A percentile compares a stretch with the other conserved stretches of the same genome.
phyloP scores from a whole-genome alignment of 176 grass and related monocot genomes.

The Miscanthus lutarioriparius region DNA sequence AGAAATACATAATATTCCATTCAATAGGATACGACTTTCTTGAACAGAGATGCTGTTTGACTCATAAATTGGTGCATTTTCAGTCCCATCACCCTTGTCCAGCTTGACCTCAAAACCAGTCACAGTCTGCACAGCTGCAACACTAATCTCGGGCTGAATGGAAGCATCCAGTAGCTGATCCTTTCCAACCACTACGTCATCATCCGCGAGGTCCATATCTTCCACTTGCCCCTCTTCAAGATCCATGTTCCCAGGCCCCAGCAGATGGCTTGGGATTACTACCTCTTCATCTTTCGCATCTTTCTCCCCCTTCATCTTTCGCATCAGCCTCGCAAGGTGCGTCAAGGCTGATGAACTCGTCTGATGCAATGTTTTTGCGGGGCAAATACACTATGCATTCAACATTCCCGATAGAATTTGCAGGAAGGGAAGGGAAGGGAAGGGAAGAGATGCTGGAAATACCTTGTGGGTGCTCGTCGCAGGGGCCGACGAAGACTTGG shows the following conservation, averaged over 20 bases:
- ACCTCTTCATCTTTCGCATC: conserved; percentile 9
- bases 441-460: background rate
- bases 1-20: conserved; percentile 27
- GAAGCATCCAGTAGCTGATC: conserved; percentile 40
- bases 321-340: conserved; percentile 34
- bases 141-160: conserved; percentile 16
- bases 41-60: conserved; percentile 36
- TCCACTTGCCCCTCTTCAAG: conserved; percentile 52
- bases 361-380: conserved; percentile 34
- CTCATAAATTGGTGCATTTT: conserved; percentile 17
- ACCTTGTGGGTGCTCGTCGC: background rate
- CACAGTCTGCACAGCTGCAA: conserved; percentile 23
- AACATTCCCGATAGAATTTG: background rate
- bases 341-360: conserved; percentile 69
- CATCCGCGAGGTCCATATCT: conserved; percentile 88
- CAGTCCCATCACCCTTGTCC: conserved; percentile 7
- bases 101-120: conserved; percentile 21
- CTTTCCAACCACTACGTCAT: conserved; percentile 45
- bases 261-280: background rate
- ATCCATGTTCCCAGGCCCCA: conserved; percentile 44
- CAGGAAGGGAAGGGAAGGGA: background rate
- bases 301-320: background rate
- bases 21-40: conserved; percentile 75
- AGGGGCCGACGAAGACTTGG: background rate
- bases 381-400: background rate